Evolutionary conservation across 2,329 filamentous ascomycete species (phyloP), one percentile per base, ranked within the genome.

Genomic region (Ascocoryne sarcoides): DNA sequence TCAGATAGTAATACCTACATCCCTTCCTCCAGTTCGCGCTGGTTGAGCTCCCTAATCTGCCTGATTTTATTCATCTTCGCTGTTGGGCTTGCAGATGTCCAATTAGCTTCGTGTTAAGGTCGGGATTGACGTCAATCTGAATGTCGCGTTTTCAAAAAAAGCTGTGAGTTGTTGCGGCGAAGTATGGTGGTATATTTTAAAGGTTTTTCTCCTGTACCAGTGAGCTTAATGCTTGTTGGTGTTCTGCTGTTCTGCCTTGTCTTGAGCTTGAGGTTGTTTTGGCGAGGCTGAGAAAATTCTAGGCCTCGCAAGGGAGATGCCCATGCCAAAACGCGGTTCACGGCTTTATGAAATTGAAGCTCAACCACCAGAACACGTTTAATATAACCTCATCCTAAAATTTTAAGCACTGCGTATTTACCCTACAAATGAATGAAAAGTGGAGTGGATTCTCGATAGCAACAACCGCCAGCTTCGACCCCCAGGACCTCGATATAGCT

Each of bases 21-120:
- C 59, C 82, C 86, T 61, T 87, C 81, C 62, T 95, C 89, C 47
- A 98, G 84, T 65, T 98, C 92, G 53, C 81, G 82, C 68, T 92
- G 87, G 62, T 98, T 98, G 44, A 98, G 82, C 61, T 82, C 79
- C 62, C 94, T 85, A 46, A 95, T 92, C 43, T 88, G 82, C 54
- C 88, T 84, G 53, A 98, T 92, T 53, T 86, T 82, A 62, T 98
- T 95, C 92, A 98, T 98, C 19, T 51, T 68, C 21, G 28, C 55
- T 37, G 39, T 31, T n/a, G n/a, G n/a, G n/a, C n/a, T 10, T 42
- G 36, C 21, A 21, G 19, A 28, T 28, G n/a, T n/a, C n/a, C n/a
- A n/a, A n/a, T n/a, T n/a, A n/a, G n/a, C n/a, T n/a, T n/a, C n/a
- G n/a, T n/a, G 31, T 32, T 17, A 17, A 15, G 33, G 28, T n/a